phyloP scores from a whole-genome alignment of 129 eudicot genomes.

The Smallanthus sonchifolius region DNA sequence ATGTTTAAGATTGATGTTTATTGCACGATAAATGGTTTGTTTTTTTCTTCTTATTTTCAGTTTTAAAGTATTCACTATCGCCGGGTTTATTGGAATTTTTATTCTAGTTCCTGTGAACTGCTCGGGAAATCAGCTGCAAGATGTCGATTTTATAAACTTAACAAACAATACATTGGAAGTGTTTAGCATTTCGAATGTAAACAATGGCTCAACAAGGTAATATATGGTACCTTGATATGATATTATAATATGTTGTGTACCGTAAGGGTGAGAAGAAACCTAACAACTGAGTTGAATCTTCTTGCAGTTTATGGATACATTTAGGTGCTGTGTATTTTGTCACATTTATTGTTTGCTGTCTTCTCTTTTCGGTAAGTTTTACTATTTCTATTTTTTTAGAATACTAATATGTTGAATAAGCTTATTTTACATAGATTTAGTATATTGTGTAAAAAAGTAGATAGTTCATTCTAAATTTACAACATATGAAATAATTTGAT shows the following conservation, averaged over 20 bases:
- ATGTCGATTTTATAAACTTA: conserved; percentile 34
- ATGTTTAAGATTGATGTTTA: background rate
- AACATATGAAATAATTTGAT: background rate
- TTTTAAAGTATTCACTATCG: conserved; percentile 42
- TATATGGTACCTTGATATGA: background rate
- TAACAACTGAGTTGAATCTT: conserved; percentile 15
- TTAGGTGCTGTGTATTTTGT: conserved; percentile 52
- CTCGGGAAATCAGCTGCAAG: conserved; percentile 54
- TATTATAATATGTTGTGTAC: background rate
- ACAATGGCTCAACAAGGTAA: conserved; percentile 62
- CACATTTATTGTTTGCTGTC: conserved; percentile 44
- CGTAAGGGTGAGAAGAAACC: conserved; percentile 8
- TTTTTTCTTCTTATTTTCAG: conserved; percentile 29
- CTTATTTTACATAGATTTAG: background rate
- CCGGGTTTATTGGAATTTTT: conserved; percentile 64
- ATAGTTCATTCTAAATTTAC: background rate
- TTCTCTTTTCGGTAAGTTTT: conserved; percentile 52
- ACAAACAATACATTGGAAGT: conserved; percentile 55
- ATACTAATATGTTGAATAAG: background rate
- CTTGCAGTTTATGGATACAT: conserved; percentile 71
- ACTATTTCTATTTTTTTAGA: background rate
- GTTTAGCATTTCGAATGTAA: conserved; percentile 63
- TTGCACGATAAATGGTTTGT: background rate
- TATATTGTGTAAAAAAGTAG: background rate
- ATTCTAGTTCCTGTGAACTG: conserved; percentile 62